phyloP scores from a whole-genome alignment of 1,284 basidiomycete species.

The Ustilago xerochloae region DNA sequence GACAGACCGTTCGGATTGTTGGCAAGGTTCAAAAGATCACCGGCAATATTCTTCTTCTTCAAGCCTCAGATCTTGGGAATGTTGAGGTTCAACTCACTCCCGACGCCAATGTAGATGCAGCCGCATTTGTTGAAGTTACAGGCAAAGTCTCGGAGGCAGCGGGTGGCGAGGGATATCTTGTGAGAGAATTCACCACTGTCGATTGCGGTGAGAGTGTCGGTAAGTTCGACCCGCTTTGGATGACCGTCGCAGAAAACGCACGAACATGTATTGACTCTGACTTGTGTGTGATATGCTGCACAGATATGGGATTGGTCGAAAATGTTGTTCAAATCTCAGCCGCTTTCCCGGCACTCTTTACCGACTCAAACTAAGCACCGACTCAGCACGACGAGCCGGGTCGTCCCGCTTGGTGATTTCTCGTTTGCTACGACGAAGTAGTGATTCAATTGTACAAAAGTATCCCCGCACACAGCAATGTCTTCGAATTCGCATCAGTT shows the following conservation, averaged over 20 bases:
- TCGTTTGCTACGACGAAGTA: neutral
- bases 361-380: conserved; percentile 25
- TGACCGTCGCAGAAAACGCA: no score
- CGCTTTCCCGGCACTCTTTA: conserved; percentile 51
- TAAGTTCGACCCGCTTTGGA: conserved; percentile 24
- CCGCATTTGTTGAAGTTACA: conserved; percentile 60
- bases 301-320: conserved; percentile 55
- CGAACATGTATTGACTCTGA: no score
- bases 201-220: conserved; percentile 58
- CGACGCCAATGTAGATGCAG: conserved; percentile 45
- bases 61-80: conserved; percentile 59
- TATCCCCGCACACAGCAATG: neutral
- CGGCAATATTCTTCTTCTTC: conserved; percentile 54
- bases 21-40: conserved; percentile 61
- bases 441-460: conserved; percentile 1
- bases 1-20: conserved; percentile 59
- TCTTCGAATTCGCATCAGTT: neutral
- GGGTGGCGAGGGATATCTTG: conserved; percentile 28
- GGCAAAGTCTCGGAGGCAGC: conserved; percentile 60
- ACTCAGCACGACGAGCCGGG: neutral
- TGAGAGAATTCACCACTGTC: conserved; percentile 51
- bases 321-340: conserved; percentile 52
- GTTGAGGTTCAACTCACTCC: conserved; percentile 60
- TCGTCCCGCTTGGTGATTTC: neutral
- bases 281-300: no score